Percentiles rank a stretch among this genome's conserved stretches.
phyloP scores from a whole-genome alignment of 108 stramenopile genomes.

The Parietichytrium sp. region DNA sequence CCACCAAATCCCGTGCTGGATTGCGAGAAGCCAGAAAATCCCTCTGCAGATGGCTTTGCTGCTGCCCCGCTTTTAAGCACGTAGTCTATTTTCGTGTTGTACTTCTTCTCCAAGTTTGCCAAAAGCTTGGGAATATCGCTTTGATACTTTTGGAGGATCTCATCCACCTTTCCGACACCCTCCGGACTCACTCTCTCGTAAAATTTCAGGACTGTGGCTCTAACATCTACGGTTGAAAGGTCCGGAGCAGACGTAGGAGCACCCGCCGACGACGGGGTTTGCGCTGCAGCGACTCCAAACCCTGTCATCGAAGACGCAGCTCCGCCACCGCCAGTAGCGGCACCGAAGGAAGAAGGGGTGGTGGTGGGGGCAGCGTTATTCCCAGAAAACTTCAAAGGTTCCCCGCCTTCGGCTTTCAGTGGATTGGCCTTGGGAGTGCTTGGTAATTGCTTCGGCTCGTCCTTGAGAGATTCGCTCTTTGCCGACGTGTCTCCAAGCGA shows the following conservation, averaged over 20 bases:
- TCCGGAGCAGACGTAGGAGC: not conserved
- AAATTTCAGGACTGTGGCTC: not conserved
- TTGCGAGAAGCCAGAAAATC: not conserved
- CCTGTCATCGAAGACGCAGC: not conserved
- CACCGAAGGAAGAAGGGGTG: not conserved
- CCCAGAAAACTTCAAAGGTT: not conserved
- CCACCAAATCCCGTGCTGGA: not conserved
- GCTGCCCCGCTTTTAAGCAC: not conserved
- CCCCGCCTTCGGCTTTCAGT: too few species aligned
- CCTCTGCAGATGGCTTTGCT: not conserved
- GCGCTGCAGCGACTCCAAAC: not conserved
- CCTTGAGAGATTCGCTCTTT: too few species aligned
- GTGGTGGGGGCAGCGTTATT: not conserved
- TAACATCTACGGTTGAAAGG: not conserved
- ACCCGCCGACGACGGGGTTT: not conserved
- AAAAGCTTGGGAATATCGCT: not conserved
- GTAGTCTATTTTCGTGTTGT: not conserved
- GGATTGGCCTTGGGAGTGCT: too few species aligned
- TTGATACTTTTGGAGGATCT: slow-evolving; percentile 2
- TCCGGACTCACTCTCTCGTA: not conserved
- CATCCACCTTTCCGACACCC: slow-evolving; percentile 9
- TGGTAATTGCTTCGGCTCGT: too few species aligned
- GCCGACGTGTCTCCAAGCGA: too few species aligned
- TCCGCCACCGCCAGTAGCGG: not conserved
- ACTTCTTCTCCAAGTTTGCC: not conserved